Evolutionary conservation across 495 filamentous ascomycete genomes (phyloP), one percentile per base, ranked within the genome.

Genomic region (Letharia columbiana): DNA sequence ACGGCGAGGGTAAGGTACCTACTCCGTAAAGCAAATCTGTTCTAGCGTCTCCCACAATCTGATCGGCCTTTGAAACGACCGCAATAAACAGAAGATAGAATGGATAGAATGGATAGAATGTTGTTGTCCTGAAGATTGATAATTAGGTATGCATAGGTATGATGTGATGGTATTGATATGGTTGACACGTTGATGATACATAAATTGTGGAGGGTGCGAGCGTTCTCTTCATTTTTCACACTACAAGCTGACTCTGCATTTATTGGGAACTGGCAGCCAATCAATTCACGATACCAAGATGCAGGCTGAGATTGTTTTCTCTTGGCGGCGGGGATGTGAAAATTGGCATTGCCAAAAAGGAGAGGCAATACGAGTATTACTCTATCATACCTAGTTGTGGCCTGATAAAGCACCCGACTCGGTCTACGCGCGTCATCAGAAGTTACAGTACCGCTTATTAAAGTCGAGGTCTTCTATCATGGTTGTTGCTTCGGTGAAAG

Each of bases 271-370:
- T 17, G 33, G 7, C 31, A 37, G 31, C 54, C 54, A 57, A 57
- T 57, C 54, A 57, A 37, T 57, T 8, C 1, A 6, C 54, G 8
- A 57, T 35, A 57, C 54, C 54, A 37, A 35, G 54, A 57, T 11
- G 50, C 64, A 61, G 44, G 64, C n/a, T 58, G 23, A 49, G 31
- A 66, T 44, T 47, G 9, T 60, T 59, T 31, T 58, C 31, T 42
- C 28, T 66, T 60, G 39, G 37, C 56, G n/a, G 64, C 40, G 52
- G 56, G 56, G 40, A 28, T 37, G 35, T 42, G 45, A 65, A 54
- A 57, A n/a, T 50, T 65, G 64, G 50, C 45, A 50, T 13, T 5
- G 44, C 45, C 4, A 63, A 47, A 49, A 40, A 31, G 41, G n/a
- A 17, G 44, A 28, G 23, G 23, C 23, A 28, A 28, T 28, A 28